Conservation (phyloP, 148 eudicot species). For the Polygonum aviculare region DNA sequence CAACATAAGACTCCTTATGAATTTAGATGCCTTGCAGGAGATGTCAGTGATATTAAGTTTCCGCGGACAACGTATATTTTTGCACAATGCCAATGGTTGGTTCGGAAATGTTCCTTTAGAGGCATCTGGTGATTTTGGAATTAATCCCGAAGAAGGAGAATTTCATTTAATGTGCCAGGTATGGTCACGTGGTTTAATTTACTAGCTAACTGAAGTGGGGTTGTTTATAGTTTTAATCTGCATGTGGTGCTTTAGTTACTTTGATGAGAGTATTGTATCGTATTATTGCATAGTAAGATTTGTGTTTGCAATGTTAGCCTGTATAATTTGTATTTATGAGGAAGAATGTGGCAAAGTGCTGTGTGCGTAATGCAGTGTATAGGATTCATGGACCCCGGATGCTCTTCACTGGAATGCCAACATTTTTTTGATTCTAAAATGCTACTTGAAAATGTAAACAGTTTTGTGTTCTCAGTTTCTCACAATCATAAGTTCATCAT, state of each 20-base stretch:
- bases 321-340: background rate
- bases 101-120: constrained; percentile 91
- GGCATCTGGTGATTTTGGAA: constrained; percentile 99
- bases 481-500: background rate
- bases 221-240: background rate
- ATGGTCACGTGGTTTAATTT: constrained; percentile 7
- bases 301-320: background rate
- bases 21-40: constrained; percentile 39
- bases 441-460: background rate
- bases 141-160: constrained; percentile 96
- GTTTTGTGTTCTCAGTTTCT: background rate
- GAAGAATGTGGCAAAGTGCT: background rate
- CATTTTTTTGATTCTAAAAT: background rate
- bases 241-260: background rate
- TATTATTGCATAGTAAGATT: background rate
- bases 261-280: background rate
- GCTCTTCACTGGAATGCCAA: background rate
- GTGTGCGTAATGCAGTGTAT: background rate
- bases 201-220: background rate
- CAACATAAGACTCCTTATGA: background rate
- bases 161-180: constrained; percentile 99
- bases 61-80: constrained; percentile 89
- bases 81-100: constrained; percentile 94
- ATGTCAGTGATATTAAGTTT: constrained; percentile 75
- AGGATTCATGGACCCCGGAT: background rate